Percentiles rank a stretch among this genome's conserved stretches.
phyloP scores from a whole-genome alignment of 495 filamentous ascomycete species.

The Tuber indicum region DNA sequence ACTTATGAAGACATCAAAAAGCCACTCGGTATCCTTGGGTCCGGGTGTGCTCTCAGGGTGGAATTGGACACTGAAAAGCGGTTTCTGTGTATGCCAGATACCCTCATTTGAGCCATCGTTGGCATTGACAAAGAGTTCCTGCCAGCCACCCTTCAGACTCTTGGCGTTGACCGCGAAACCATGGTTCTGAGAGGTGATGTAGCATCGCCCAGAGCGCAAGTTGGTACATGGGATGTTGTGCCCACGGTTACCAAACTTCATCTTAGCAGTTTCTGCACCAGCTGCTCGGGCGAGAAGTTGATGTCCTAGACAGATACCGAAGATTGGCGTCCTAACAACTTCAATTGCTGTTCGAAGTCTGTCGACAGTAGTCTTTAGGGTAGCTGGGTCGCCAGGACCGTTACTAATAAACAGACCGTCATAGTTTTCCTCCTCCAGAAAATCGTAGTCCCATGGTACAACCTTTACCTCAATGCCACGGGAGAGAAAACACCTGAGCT shows the following conservation, averaged over 20 bases:
- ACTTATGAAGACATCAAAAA: constrained; percentile 93
- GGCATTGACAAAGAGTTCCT: constrained; percentile 92
- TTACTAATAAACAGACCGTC: constrained; percentile 97
- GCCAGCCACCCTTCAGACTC: constrained; percentile 70
- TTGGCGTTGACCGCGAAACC: constrained; percentile 83
- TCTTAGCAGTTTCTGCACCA: constrained; percentile 81
- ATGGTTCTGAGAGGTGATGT: constrained; percentile 98
- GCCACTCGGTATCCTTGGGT: constrained; percentile 89
- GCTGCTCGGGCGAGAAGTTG: constrained; percentile 87
- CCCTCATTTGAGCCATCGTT: constrained; percentile 98
- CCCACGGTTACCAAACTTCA: constrained; percentile 98
- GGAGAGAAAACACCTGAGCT: constrained; percentile 81
- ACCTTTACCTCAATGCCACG: constrained; percentile 92
- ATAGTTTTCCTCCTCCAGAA: constrained; percentile 59
- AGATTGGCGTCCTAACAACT: constrained; percentile 75
- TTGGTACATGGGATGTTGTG: constrained; percentile 98
- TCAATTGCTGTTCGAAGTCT: constrained; percentile 66
- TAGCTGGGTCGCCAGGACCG: constrained; percentile 89
- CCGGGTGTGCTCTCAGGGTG: constrained; percentile 95
- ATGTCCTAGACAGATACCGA: constrained; percentile 95
- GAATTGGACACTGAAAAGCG: constrained; percentile 98
- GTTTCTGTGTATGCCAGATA: constrained; percentile 74
- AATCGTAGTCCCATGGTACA: constrained; percentile 72
- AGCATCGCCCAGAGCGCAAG: constrained; percentile 85
- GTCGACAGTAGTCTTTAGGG: constrained; percentile 65